Base-by-base conservation (phyloP, 106 monocot species). In the Allium sativum region DNA sequence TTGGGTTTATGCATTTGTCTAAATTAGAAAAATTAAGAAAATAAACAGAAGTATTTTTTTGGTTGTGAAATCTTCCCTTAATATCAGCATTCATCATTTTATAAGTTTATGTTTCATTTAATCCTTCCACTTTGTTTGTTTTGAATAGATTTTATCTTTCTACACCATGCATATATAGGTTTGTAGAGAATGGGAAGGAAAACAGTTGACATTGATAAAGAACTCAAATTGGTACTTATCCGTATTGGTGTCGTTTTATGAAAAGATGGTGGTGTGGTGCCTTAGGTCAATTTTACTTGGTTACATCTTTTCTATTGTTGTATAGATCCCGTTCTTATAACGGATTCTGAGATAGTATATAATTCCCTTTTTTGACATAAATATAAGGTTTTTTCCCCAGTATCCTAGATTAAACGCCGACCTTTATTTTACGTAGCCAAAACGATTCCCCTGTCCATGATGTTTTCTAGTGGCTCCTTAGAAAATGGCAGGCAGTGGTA, bases 231-330 rank as follows among this genome's bases (percentile, higher is more conserved):
- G 62, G 74, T 70, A 16, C 86, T 86, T 56, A 80, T 91, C 60
- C 82, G 90, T 42, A 86, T 91, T 72, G 90, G 90, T 53, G 64
- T 91, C 65, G 90, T 91, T 70, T 83, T 91, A 45, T 86, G 90
- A 51, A 75, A 83, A 74, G 90, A 91, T 70, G 90, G 90, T 43
- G 90, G 90, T 67, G 90, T 43, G 90, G 90, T 67, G 90, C 90
- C 68, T 73, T 91, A 80, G 90, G 90, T 90, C 52, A 54, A 59
- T 60, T 52, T 31, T 1, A 1, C 31, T 31, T 31, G 31, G 31
- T 31, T 31, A 31, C 31, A 31, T 31, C 31, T 1, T 31, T 31
- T 31, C 31, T 31, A 31, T 31, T 31, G 31, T 31, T 31, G 31
- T 31, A 31, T 3, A 31, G 31, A 31, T 31, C 31, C 31, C 3